Base-by-base conservation (phyloP, 768 basidiomycete genomes). In the Trametes villosa region DNA sequence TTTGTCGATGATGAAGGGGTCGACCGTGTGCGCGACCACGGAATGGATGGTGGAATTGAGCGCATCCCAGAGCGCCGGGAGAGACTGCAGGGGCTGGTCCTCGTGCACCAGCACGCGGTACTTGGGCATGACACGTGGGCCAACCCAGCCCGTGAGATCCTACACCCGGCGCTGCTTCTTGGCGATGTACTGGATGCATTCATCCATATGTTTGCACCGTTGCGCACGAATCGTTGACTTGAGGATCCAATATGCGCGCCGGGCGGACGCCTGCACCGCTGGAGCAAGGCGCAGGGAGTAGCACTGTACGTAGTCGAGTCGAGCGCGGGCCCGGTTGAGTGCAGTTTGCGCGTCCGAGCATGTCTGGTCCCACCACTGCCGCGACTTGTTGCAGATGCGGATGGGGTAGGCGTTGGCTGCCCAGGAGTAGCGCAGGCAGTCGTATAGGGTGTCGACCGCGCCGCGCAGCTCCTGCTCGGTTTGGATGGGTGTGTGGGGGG, bases 41-140 rank as follows among this genome's bases (percentile, higher is more conserved):
- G 54, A 49, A 30, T 65, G 59, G 40, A 65, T 57, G n/a, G 51
- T 53, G 27, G 45, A 42, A 17, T 51, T 51, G 0, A 65, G 51
- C 20, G 45, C 30, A 6, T 60, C 36, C 51, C 56, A 57, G 2
- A 57, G 36, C 12, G 30, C 48, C 5, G 27, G 33, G n/a, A 57
- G 47, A 4, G 24, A 9, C 0, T 11, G 24, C 34, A 50, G 18
- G 3, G 56, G 47, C 13, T 38, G 47, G 9, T 48, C 48, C 9
- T 57, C 41, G 38, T 57, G 56, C 1, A 42, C 15, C 1, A 57
- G 56, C 2, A 48, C 49, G 18, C 38, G 34, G 13, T 57, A 57
- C 47, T 33, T 57, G 18, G 56, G 56, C 17, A 57, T n/a, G n/a
- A n/a, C n/a, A n/a, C n/a, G n/a, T n/a, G n/a, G n/a, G n/a, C n/a